Conservation (phyloP, 768 basidiomycete species). For the Mycena crocata region DNA sequence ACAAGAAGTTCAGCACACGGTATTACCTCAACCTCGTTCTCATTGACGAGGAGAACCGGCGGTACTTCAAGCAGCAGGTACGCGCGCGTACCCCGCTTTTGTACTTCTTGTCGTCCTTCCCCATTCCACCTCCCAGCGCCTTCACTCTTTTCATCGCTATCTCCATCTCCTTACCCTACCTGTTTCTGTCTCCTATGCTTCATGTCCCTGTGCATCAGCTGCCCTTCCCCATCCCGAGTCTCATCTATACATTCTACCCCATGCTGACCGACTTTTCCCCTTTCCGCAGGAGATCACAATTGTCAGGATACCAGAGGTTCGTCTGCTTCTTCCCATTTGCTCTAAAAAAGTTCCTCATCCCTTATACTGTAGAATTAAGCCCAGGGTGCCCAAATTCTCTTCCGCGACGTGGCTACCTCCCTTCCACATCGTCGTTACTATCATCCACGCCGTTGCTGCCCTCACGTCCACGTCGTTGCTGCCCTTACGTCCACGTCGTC, state of each 20-base stretch:
- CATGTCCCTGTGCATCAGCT: neutral
- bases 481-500: neutral
- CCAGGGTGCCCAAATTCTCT: no score
- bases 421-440: no score
- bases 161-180: neutral
- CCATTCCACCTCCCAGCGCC: no score
- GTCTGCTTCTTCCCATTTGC: slow-evolving; percentile 30
- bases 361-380: slow-evolving; percentile 16
- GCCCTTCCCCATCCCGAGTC: neutral
- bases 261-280: neutral
- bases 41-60: slow-evolving; percentile 97
- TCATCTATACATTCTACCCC: neutral
- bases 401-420: no score
- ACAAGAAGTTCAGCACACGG: slow-evolving; percentile 98
- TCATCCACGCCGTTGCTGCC: no score
- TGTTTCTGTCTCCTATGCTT: neutral
- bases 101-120: no score
- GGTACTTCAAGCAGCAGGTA: slow-evolving; percentile 98
- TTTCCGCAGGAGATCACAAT: slow-evolving; percentile 86
- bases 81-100: slow-evolving; percentile 21
- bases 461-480: no score
- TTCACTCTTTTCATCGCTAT: neutral
- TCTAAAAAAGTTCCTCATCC: neutral
- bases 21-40: slow-evolving; percentile 98
- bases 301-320: slow-evolving; percentile 89